phyloP scores from a whole-genome alignment of 768 basidiomycete species.

The Sarcodon aspratus region DNA sequence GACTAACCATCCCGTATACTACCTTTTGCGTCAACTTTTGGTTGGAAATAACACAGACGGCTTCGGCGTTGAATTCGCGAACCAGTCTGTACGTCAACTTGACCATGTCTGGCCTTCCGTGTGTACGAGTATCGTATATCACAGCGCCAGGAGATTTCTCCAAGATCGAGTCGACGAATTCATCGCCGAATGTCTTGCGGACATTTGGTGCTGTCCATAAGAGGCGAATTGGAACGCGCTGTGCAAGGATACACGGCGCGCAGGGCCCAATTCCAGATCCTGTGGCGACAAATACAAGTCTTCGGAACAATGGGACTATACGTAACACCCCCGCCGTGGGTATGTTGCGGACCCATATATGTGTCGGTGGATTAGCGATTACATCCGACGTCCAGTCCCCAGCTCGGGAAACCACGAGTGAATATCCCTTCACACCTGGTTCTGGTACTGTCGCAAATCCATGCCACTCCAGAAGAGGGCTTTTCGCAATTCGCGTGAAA shows the following conservation, averaged over 20 bases:
- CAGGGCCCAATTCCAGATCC: conserved; percentile 53
- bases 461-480: conserved; percentile 47
- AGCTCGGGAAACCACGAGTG: conserved; percentile 30
- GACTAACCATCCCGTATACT: conserved; percentile 47
- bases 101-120: conserved; percentile 26
- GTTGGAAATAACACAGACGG: conserved; percentile 49
- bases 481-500: conserved; percentile 25
- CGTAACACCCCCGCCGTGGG: conserved; percentile 44
- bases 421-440: conserved; percentile 17
- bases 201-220: conserved; percentile 57
- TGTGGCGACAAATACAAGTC: conserved; percentile 46
- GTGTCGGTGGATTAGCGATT: conserved; percentile 39
- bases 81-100: conserved; percentile 24
- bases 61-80: conserved; percentile 27
- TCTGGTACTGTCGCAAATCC: conserved; percentile 43
- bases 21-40: conserved; percentile 44
- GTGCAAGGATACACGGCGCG: conserved; percentile 40
- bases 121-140: conserved; percentile 30
- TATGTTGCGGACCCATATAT: conserved; percentile 48
- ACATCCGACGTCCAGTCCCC: conserved; percentile 50
- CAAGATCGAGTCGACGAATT: conserved; percentile 44
- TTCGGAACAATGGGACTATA: conserved; percentile 42
- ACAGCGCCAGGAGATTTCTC: conserved; percentile 44
- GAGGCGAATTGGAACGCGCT: conserved; percentile 37
- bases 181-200: conserved; percentile 49